phyloP scores from a whole-genome alignment of 805 yeast genomes.

The Ogataea nitratoaversa region DNA sequence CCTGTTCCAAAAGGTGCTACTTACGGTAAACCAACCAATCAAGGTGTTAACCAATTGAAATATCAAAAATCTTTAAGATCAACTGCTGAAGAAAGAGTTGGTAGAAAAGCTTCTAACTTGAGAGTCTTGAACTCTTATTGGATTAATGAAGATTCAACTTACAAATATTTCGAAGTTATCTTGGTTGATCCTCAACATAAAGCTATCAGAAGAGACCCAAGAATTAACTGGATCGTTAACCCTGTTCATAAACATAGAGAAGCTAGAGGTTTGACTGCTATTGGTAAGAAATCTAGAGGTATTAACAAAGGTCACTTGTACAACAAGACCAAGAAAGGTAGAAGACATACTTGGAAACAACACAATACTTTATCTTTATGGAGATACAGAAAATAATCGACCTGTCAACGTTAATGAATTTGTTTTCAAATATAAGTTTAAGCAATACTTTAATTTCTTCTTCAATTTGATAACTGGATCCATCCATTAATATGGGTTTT shows the following conservation, averaged over 20 bases:
- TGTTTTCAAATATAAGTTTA: too few relatives aligned
- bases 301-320: constrained; percentile 99
- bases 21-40: constrained; percentile 99
- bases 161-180: constrained; percentile 98
- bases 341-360: constrained; percentile 99
- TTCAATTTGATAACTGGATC: too few relatives aligned
- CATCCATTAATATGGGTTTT: too few relatives aligned
- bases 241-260: constrained; percentile 99
- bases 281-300: constrained; percentile 99
- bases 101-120: constrained; percentile 97
- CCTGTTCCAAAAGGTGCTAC: constrained; percentile 99
- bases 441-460: too few relatives aligned
- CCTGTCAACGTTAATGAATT: not conserved
- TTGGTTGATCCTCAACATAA: constrained; percentile 96
- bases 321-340: constrained; percentile 98
- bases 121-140: constrained; percentile 99
- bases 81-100: constrained; percentile 99
- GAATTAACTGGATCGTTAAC: constrained; percentile 99
- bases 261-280: constrained; percentile 96
- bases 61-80: constrained; percentile 98
- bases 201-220: constrained; percentile 98
- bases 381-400: constrained; percentile 91
- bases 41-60: constrained; percentile 98
- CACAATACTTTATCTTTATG: constrained; percentile 98
- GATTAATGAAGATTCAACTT: constrained; percentile 99